Conservation (phyloP, 495 filamentous ascomycete genomes). For the Aspergillus hancockii region DNA sequence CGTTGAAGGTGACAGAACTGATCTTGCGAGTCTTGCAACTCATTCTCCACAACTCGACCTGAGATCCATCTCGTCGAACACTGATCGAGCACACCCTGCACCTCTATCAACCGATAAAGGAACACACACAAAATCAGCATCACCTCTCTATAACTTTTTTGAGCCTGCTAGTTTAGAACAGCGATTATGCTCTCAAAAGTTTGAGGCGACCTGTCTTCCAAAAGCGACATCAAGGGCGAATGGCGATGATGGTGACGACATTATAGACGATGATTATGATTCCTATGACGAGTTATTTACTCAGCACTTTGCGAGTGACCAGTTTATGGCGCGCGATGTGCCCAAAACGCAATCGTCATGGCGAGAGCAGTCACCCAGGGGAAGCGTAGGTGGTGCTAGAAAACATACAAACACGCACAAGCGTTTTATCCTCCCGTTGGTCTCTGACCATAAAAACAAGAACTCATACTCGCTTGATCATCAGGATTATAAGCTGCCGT, state of each 20-base stretch:
- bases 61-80: not conserved
- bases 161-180: constrained; percentile 26
- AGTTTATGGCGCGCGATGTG: constrained; percentile 1
- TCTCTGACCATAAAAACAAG: not conserved
- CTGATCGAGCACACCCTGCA: not conserved
- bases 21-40: not conserved
- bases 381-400: constrained; percentile 5
- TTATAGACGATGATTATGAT: constrained; percentile 54
- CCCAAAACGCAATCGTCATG: not conserved
- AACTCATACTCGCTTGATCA: not conserved
- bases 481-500: constrained; percentile 54
- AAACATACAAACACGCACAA: constrained; percentile 18
- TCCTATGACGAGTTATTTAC: constrained; percentile 49
- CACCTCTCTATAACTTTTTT: constrained; percentile 32
- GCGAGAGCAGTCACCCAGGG: not conserved
- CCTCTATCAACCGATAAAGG: not conserved
- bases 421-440: constrained; percentile 29
- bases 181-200: constrained; percentile 36
- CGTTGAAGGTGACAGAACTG: not conserved
- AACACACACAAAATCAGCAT: constrained; percentile 8
- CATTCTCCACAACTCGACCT: not conserved
- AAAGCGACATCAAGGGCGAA: constrained; percentile 22
- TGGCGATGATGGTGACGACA: constrained; percentile 44
- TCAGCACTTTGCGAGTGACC: constrained; percentile 20
- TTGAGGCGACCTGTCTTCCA: constrained; percentile 21